These are phyloP conservation scores for Physcomitrium patens DNA, from an alignment of 225 moss, liverwort and hornwort species.

Conservation along the genomic window DNA sequence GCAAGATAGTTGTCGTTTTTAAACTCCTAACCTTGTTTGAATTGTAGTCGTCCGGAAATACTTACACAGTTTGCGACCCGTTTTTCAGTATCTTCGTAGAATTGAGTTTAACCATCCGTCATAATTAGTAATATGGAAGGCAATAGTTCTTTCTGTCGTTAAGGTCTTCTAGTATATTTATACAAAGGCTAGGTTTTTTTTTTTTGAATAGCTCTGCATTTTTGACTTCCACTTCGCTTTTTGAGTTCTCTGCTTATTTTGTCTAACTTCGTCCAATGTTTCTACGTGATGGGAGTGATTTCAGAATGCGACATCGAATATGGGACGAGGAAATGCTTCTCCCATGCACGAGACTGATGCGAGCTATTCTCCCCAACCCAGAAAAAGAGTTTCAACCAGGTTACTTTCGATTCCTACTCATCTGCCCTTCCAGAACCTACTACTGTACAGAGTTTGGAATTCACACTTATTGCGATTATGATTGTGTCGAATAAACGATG, in stretches of 20 bases:
- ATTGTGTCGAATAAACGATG: neutral
- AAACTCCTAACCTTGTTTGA: too few species aligned
- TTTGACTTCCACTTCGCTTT: too few species aligned
- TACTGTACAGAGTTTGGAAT: neutral
- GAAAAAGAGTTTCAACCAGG: conserved; percentile 60
- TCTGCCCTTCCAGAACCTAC: neutral
- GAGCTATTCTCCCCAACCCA: conserved; percentile 36
- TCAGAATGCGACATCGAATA: conserved; percentile 43
- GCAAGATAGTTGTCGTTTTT: too few species aligned
- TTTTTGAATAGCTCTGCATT: too few species aligned
- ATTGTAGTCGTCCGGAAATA: too few species aligned
- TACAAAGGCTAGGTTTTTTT: too few species aligned
- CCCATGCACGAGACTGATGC: conserved; percentile 50
- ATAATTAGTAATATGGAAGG: too few species aligned
- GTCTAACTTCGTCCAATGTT: conserved; percentile 7
- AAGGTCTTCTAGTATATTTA: too few species aligned
- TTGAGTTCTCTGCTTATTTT: neutral
- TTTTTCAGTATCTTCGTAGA: too few species aligned
- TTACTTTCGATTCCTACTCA: conserved; percentile 22
- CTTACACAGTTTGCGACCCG: too few species aligned
- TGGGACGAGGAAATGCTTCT: conserved; percentile 34
- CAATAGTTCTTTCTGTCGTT: too few species aligned
- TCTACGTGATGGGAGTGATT: conserved; percentile 32
- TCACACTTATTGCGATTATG: neutral
- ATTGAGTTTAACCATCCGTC: too few species aligned